Evolutionary conservation across 345 rosid genomes (phyloP), one percentile per base, ranked within the genome.

Genomic region (Geranium rotundifolium): DNA sequence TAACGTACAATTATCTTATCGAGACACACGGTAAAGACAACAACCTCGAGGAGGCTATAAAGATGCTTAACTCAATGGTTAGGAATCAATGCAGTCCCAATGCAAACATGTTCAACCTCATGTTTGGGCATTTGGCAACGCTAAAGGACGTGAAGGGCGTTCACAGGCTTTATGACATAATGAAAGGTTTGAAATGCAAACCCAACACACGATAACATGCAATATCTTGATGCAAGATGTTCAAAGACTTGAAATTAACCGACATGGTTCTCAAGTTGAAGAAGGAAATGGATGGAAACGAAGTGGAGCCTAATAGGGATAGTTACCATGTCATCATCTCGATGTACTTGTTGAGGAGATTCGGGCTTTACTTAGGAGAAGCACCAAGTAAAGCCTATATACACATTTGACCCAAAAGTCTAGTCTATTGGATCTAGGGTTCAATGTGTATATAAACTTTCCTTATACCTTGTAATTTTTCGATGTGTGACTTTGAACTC

Each of bases 201-300:
- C 78, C 80, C 1, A 90, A n/a, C n/a, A 86, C 60, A 82, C 96
- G 0, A 88, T 83, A 67, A 88, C 97, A 4, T 90, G 81, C 72
- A 93, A 93, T 52, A 68, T 75, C 34, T 72, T 93, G 77, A 90
- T 93, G 90, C 70, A n/a, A 77, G 65, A 93, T 86, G 95, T 93
- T 93, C 76, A 80, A 68, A 0, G 79, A 72, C 8, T 79, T 83
- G 5, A 88, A 80, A 66, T 93, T 96, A 0, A 81, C 79, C 15
- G 99, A 88, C 65, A 93, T 93, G 99, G 90, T 90, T 60, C 68
- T 90, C 69, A 93, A 93, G 85, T 30, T 93, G 78, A 88, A 88
- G 90, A 86, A 81, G 65, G 96, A 90, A 70, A 93, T 93, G 96
- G 96, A 90, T 60, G 89, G 80, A 75, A 82, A 70, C 61, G 80